Conservation (phyloP, 2,329 filamentous ascomycete species). For the Pseudogymnoascus sp. region DNA sequence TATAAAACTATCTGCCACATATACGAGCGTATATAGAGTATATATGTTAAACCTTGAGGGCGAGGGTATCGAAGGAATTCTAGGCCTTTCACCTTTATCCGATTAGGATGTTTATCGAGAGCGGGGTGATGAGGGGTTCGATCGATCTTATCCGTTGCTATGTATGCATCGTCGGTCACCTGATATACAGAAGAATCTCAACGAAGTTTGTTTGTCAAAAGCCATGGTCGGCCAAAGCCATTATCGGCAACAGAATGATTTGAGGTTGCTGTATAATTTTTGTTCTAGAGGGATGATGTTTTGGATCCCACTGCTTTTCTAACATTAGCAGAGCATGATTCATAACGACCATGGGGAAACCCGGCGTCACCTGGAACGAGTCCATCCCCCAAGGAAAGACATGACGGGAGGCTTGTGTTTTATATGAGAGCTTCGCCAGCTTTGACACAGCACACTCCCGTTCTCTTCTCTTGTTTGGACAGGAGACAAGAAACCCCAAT, state of each 20-base stretch:
- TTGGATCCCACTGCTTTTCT: not conserved
- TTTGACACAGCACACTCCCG: too few relatives aligned
- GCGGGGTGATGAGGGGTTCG: conserved; percentile 6
- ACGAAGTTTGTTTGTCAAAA: not conserved
- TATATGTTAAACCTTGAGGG: not conserved
- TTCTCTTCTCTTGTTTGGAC: not conserved
- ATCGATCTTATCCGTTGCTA: not conserved
- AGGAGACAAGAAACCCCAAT: not conserved
- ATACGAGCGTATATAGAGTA: not conserved
- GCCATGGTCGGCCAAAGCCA: not conserved
- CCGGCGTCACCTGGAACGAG: not conserved
- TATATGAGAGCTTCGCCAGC: not conserved
- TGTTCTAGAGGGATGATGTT: not conserved
- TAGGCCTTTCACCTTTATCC: not conserved
- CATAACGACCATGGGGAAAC: not conserved
- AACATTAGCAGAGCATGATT: not conserved
- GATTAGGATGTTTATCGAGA: conserved; percentile 9
- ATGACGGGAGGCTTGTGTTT: not conserved
- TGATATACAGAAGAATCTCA: not conserved
- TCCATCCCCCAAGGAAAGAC: not conserved
- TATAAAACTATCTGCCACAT: not conserved
- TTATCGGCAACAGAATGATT: not conserved
- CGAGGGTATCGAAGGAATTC: not conserved
- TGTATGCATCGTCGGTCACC: not conserved
- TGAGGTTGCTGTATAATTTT: not conserved